These are phyloP conservation scores for Macrolepiota albuminosa DNA, from an alignment of 768 basidiomycete genomes.

Conservation along the genomic window DNA sequence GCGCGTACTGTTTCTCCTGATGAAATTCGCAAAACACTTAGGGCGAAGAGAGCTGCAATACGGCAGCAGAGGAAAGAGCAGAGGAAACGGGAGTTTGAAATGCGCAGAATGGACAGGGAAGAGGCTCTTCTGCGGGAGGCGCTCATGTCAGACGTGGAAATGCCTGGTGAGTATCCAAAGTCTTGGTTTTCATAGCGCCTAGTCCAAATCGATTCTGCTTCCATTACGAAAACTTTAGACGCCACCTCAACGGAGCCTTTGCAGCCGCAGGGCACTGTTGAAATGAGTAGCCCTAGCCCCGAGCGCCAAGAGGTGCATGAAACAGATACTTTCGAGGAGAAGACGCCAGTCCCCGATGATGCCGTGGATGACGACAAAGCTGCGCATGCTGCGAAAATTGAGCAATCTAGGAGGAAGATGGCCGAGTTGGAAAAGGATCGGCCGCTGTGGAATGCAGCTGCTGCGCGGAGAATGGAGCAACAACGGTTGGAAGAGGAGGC, in stretches of 20 bases:
- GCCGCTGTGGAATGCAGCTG: conserved; percentile 56
- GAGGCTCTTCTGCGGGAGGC: conserved; percentile 37
- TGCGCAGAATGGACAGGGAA: conserved; percentile 33
- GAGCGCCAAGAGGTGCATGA: background rate
- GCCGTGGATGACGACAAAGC: conserved; percentile 28
- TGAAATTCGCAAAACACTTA: conserved; percentile 29
- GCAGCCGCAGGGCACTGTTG: conserved; percentile 8
- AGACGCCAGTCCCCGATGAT: conserved; percentile 14
- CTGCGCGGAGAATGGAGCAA: conserved; percentile 36
- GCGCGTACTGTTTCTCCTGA: conserved; percentile 46
- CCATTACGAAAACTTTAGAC: conserved; percentile 1
- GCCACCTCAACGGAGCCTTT: background rate
- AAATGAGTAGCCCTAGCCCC: conserved; percentile 13
- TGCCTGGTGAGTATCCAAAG: conserved; percentile 12
- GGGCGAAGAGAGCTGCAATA: conserved; percentile 31
- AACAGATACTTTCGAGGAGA: conserved; percentile 11
- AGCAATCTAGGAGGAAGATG: conserved; percentile 62
- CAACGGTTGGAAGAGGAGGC: conserved; percentile 40
- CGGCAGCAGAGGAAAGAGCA: conserved; percentile 39
- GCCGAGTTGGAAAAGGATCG: conserved; percentile 62
- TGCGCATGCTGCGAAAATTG: conserved; percentile 39
- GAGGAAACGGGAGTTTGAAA: conserved; percentile 32
- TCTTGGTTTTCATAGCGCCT: background rate
- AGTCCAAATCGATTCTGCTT: background rate
- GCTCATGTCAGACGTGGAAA: conserved; percentile 23